Base-by-base conservation (phyloP, 495 filamentous ascomycete genomes). In the Alectoria sarmentosa region DNA sequence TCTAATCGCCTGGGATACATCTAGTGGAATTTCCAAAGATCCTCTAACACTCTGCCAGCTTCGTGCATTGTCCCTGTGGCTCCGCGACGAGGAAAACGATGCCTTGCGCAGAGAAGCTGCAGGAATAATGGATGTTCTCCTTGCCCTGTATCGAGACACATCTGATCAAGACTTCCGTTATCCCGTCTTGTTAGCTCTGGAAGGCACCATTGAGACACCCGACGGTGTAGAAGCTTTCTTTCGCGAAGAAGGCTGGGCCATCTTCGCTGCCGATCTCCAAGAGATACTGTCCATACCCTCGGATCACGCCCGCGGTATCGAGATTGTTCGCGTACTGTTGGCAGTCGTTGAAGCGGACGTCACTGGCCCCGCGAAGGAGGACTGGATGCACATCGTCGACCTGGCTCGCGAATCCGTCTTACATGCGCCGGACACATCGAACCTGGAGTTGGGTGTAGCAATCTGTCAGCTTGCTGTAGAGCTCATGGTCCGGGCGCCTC, bases 61-160 rank as follows among this genome's bases (percentile, higher is more conserved):
- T 9, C 73, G 79, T 19, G 72, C 82, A 0, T 65, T 88, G 19
- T 78, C 81, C 2, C 75, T 88, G 34, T 88, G 86, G 83, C 71
- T 88, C 21, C 76, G 81, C 19, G 83, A 88, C 49, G 87, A 88
- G 46, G 85, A 87, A 52, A 83, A 83, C 56, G 77, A 82, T n/a
- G 67, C 71, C 9, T 66, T 88, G 48, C 68, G 82, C 9, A 71
- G 71, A 39, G 84, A 88, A 67, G 78, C 76, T 26, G 75, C 76
- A 0, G 84, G 85, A 1, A 67, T 87, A 39, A 76, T 75, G 63
- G 86, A 88, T 67, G 78, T 87, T 68, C 76, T 87, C 23, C 62
- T 86, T 26, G 82, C 80, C 1, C 65, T 88, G 10, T 88, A 87
- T 70, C 74, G 49, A 17, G 70, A 69, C 26, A 48, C 60, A 10